Conservation (phyloP, 441 rosid genomes). For the Erodium moschatum region DNA sequence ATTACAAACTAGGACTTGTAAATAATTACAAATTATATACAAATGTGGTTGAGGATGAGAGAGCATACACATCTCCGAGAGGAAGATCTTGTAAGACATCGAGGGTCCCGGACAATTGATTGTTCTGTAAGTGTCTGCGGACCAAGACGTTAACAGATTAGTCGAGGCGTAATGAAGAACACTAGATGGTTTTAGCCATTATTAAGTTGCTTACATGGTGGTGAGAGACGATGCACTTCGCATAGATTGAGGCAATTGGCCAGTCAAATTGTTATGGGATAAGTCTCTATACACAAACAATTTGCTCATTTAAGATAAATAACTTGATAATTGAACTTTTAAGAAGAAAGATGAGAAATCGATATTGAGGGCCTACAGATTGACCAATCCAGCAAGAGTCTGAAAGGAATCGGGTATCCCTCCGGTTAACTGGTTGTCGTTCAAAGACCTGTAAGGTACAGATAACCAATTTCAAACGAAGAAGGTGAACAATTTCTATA, state of each 20-base stretch:
- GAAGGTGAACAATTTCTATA: too few species aligned
- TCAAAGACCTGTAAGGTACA: constrained; percentile 43
- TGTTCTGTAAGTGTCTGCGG: constrained; percentile 74
- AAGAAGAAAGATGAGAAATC: neutral
- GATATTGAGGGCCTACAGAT: constrained; percentile 40
- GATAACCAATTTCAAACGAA: neutral
- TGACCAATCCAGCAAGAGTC: constrained; percentile 39
- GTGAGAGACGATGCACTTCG: constrained; percentile 41
- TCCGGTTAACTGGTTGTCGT: constrained; percentile 53
- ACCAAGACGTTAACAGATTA: constrained; percentile 11
- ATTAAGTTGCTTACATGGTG: constrained; percentile 40
- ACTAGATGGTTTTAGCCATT: neutral
- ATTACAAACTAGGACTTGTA: neutral
- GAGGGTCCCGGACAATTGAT: constrained; percentile 61
- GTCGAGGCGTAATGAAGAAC: neutral
- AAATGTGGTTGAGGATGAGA: constrained; percentile 8
- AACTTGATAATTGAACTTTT: constrained; percentile 11
- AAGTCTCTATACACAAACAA: constrained; percentile 49
- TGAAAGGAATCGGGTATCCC: constrained; percentile 72
- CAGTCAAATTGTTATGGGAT: constrained; percentile 61
- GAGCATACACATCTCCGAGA: constrained; percentile 54
- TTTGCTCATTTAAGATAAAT: constrained; percentile 1
- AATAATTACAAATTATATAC: neutral
- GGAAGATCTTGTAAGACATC: constrained; percentile 69
- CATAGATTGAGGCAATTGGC: constrained; percentile 63